Percentiles rank a stretch among this genome's conserved stretches.
Evolutionary conservation across 1,139 yeast species (phyloP).

Genomic region (Pichia sp.): DNA sequence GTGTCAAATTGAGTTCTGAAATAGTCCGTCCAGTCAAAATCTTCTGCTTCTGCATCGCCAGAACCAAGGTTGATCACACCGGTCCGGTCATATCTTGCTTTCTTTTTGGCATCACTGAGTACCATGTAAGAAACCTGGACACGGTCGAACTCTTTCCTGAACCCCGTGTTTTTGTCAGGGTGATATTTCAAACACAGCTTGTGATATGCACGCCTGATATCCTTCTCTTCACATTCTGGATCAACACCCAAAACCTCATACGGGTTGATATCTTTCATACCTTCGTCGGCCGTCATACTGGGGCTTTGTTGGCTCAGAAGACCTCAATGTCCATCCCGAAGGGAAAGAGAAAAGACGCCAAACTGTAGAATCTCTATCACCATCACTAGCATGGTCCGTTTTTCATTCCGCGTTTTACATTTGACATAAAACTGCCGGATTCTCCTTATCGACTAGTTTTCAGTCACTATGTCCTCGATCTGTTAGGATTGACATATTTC

Average conservation of each 20-base stretch:
- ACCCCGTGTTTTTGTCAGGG: constrained; percentile 61
- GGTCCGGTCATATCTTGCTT: constrained; percentile 60
- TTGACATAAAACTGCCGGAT: not conserved
- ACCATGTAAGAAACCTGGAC: constrained; percentile 75
- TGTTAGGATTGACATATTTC: not conserved
- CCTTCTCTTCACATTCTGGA: constrained; percentile 42
- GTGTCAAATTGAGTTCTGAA: constrained; percentile 46
- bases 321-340: not conserved
- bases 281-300: not conserved
- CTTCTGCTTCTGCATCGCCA: constrained; percentile 37
- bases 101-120: constrained; percentile 52
- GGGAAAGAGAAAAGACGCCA: not conserved
- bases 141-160: constrained; percentile 48
- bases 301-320: not conserved
- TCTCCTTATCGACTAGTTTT: not conserved
- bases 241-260: constrained; percentile 53
- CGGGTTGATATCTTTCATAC: constrained; percentile 38
- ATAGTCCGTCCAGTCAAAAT: constrained; percentile 57
- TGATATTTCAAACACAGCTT: constrained; percentile 65
- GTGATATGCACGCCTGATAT: constrained; percentile 68
- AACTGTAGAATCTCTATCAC: not conserved
- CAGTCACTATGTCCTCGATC: not conserved
- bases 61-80: constrained; percentile 54
- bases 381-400: not conserved
- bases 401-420: not conserved